These are phyloP conservation scores for Ophiobolus disseminans DNA, from an alignment of 2,329 filamentous ascomycete genomes.

Conservation along the genomic window DNA sequence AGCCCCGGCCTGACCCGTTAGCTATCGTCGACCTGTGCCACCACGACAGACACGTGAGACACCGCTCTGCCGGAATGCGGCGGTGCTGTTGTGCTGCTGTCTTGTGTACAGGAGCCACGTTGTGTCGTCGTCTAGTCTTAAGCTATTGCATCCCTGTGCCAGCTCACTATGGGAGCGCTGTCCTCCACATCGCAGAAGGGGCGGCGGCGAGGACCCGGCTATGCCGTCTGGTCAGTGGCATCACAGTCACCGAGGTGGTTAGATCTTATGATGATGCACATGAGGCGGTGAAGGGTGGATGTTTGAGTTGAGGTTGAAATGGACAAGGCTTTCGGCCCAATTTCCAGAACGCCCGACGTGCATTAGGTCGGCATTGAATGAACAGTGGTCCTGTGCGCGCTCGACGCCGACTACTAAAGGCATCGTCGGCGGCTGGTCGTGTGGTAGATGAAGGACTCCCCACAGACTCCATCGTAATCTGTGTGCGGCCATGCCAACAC, in stretches of 20 bases:
- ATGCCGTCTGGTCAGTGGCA: constrained; percentile 33
- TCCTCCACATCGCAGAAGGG: constrained; percentile 5
- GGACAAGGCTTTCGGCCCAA: constrained; percentile 35
- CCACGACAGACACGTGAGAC: constrained; percentile 41
- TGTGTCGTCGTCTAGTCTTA: constrained; percentile 23
- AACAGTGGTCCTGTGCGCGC: constrained; percentile 46
- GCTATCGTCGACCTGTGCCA: constrained; percentile 22
- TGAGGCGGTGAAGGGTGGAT: constrained; percentile 45
- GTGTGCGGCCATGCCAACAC: constrained; percentile 38
- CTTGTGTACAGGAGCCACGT: constrained; percentile 41
- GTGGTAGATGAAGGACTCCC: constrained; percentile 31
- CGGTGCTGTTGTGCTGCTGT: constrained; percentile 41
- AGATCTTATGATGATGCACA: constrained; percentile 40
- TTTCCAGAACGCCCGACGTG: constrained; percentile 42
- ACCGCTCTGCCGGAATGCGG: constrained; percentile 25
- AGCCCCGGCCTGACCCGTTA: constrained; percentile 44
- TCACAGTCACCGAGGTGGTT: constrained; percentile 23
- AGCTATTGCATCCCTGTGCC: constrained; percentile 24
- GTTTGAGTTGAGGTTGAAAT: constrained; percentile 35
- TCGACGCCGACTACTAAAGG: constrained; percentile 34
- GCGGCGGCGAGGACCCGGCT: constrained; percentile 14
- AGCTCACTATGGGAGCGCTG: constrained; percentile 16
- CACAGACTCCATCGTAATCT: constrained; percentile 29
- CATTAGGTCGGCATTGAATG: constrained; percentile 40
- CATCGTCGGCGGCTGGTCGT: constrained; percentile 24